Evolutionary conservation across 306 rosid genomes (phyloP).

Genomic region (Carpinus fangiana): DNA sequence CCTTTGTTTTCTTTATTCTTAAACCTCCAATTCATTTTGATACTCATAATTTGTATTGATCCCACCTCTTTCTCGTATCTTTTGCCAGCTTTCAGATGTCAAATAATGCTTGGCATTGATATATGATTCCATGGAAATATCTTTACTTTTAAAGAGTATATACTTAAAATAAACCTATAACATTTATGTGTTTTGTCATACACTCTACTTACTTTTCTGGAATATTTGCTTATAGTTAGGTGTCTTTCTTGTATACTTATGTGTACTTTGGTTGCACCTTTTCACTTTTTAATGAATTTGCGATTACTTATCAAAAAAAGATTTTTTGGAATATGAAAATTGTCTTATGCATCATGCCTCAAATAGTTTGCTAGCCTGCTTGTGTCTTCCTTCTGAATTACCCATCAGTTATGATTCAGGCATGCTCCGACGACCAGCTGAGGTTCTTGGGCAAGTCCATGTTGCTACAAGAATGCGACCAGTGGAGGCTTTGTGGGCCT

Average conservation of each 20-base stretch:
- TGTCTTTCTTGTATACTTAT: too few relatives aligned
- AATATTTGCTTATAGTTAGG: too few relatives aligned
- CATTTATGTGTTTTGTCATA: background rate
- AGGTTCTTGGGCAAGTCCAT: constrained; percentile 97
- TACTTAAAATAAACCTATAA: background rate
- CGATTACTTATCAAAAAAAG: too few relatives aligned
- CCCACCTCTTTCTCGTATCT: constrained; percentile 19
- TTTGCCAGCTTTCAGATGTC: constrained; percentile 14
- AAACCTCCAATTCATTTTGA: constrained; percentile 3
- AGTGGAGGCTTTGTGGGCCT: constrained; percentile 89
- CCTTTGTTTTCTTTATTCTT: constrained; percentile 2
- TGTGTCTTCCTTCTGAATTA: constrained; percentile 29
- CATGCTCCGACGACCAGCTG: constrained; percentile 88
- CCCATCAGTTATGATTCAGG: constrained; percentile 55
- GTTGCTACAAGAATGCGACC: constrained; percentile 86
- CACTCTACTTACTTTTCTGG: background rate
- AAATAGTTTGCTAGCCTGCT: constrained; percentile 26
- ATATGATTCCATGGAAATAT: constrained; percentile 4
- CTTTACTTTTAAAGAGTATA: background rate
- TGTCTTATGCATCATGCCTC: constrained; percentile 22
- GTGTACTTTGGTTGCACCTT: too few relatives aligned
- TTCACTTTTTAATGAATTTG: too few relatives aligned
- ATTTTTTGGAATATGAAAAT: constrained; percentile 4
- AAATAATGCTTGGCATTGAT: constrained; percentile 9
- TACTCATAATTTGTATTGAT: background rate